Evolutionary conservation across 2,329 filamentous ascomycete genomes (phyloP).

Genomic region (Biscogniauxia sp.): DNA sequence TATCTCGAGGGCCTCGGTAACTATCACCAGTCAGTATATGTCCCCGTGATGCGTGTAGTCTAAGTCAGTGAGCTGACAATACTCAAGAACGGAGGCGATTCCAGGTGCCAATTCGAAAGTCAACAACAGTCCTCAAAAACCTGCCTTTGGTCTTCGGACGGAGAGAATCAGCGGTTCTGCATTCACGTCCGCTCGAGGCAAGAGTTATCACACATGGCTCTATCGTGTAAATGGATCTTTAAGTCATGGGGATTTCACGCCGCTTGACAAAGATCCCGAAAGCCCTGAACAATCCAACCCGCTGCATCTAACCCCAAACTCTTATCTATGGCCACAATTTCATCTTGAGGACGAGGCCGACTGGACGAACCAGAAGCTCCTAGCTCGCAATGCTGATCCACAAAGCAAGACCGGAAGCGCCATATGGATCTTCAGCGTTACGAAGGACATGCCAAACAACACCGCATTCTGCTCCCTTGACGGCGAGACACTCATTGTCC

Average conservation of each 20-base stretch:
- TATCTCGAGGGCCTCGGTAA: slow-evolving; percentile 18
- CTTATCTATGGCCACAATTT: slow-evolving; percentile 76
- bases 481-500: slow-evolving; percentile 73
- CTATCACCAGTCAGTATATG: slow-evolving; percentile 14
- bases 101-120: slow-evolving; percentile 70
- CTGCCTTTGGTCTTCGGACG: slow-evolving; percentile 74
- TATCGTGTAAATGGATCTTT: slow-evolving; percentile 68
- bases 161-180: slow-evolving; percentile 74
- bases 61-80: background rate
- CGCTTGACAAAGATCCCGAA: slow-evolving; percentile 35
- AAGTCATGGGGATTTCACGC: slow-evolving; percentile 55
- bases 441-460: slow-evolving; percentile 70
- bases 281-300: slow-evolving; percentile 31
- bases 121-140: slow-evolving; percentile 80
- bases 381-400: slow-evolving; percentile 78
- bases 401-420: slow-evolving; percentile 76
- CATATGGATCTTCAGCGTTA: slow-evolving; percentile 77
- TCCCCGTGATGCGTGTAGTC: background rate
- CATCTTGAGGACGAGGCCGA: slow-evolving; percentile 59
- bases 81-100: slow-evolving; percentile 71
- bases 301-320: slow-evolving; percentile 75
- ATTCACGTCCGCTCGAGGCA: slow-evolving; percentile 66
- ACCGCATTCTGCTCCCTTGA: slow-evolving; percentile 83
- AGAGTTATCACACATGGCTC: slow-evolving; percentile 71
- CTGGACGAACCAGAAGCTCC: slow-evolving; percentile 61